A percentile compares a stretch with the other conserved stretches of the same genome.
Evolutionary conservation across 345 rosid species (phyloP).

Genomic region (Pugionium dolabratum): DNA sequence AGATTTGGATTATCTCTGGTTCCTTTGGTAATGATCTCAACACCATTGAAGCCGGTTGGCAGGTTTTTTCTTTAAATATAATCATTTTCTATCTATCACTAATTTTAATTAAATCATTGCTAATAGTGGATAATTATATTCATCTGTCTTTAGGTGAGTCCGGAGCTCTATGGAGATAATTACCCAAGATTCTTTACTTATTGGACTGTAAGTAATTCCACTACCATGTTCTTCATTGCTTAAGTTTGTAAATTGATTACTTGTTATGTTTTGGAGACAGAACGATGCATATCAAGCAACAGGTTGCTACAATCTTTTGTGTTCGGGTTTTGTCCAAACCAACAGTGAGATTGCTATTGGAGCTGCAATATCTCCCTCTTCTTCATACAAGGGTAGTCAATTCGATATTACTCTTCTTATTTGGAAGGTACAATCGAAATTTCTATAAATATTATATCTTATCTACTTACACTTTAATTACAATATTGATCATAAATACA

Average conservation of each 20-base stretch:
- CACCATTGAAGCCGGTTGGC: constrained; percentile 99
- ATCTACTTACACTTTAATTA: neutral
- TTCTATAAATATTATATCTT: neutral
- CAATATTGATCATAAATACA: neutral
- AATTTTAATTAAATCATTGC: neutral
- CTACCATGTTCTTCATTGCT: neutral
- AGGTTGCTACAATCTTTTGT: constrained; percentile 92
- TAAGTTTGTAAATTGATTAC: neutral
- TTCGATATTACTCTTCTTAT: constrained; percentile 85
- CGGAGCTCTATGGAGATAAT: constrained; percentile 93
- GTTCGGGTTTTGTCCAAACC: constrained; percentile 97
- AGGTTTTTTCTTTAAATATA: constrained; percentile 41
- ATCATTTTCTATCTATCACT: too few species aligned
- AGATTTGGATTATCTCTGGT: constrained; percentile 96
- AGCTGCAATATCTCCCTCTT: constrained; percentile 96
- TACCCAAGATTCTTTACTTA: constrained; percentile 96
- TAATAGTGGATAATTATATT: neutral
- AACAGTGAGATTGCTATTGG: constrained; percentile 84
- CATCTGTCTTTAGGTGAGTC: constrained; percentile 71
- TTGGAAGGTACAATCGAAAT: constrained; percentile 75
- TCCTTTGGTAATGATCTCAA: constrained; percentile 92
- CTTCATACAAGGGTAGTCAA: constrained; percentile 80
- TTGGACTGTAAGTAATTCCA: constrained; percentile 80
- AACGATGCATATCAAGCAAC: constrained; percentile 95
- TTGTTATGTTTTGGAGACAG: constrained; percentile 42